Evolutionary conservation across 495 filamentous ascomycete genomes (phyloP), one percentile per base, ranked within the genome.

Genomic region (Hypoxylon cercidicola): DNA sequence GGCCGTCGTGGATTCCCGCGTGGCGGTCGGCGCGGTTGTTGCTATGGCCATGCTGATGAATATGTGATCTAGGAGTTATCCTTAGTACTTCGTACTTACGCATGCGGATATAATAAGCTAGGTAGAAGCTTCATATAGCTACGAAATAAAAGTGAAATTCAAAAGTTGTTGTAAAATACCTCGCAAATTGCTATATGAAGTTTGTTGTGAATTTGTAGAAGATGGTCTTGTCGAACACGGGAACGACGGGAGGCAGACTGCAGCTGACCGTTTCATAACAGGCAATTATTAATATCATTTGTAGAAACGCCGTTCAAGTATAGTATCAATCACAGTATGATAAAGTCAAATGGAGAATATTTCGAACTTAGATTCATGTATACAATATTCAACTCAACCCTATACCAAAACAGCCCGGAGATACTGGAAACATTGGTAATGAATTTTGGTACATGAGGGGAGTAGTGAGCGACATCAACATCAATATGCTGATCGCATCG

Each of bases 381-480:
- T 60, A 62, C 48, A 25, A 15, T 30, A 47, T n/a, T n/a, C n/a
- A n/a, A n/a, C 15, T 39, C 65, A 46, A 34, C 43, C 54, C 39
- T 15, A 28, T 15, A 37, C 5, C 28, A 15, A 41, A 15, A n/a
- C 34, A 40, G 28, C 10, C 30, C 54, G 12, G 56, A 57, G 49
- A 56, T 39, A 13, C 55, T 43, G 18, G 20, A 60, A 60, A 67
- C 25, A 56, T 39, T 43, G 37, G 10, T 32, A 52, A 62, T 39
- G 39, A 53, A 10, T 43, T 65, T 60, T 61, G 45, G 45, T 68
- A 71, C 70, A 68, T 66, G 64, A 71, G 70, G 62, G 70, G 70
- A 73, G 68, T 73, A 71, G 68, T 66, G 66, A 69, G 52, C 20
- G 63, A 60, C 39, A 41, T 39, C 44, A 51, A 66, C 56, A 55